These are phyloP conservation scores for Mycosarcoma maydis DNA, from an alignment of 1,284 basidiomycete genomes.

Conservation along the genomic window DNA sequence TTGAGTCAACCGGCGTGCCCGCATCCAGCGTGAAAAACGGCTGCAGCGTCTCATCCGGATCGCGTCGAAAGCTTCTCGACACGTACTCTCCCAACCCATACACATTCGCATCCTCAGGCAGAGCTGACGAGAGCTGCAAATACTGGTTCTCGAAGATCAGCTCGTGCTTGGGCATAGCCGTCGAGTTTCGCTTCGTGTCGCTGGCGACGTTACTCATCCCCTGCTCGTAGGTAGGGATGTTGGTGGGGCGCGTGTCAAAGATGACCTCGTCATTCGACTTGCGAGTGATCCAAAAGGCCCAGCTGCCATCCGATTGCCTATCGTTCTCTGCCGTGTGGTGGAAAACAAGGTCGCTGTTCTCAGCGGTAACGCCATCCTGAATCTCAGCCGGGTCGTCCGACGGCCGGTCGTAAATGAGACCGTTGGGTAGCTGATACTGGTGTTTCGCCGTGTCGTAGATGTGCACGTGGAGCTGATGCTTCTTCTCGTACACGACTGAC, in stretches of 20 bases:
- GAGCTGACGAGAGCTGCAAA: conserved; percentile 70
- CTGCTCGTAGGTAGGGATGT: conserved; percentile 50
- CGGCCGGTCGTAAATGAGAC: conserved; percentile 75
- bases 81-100: conserved; percentile 82
- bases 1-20: conserved; percentile 32
- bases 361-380: conserved; percentile 29
- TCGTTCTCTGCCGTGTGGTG: conserved; percentile 72
- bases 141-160: conserved; percentile 78
- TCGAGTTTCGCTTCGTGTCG: conserved; percentile 47
- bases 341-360: conserved; percentile 70
- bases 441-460: conserved; percentile 73
- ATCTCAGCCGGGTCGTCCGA: conserved; percentile 44
- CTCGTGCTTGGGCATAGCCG: conserved; percentile 54
- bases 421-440: conserved; percentile 76
- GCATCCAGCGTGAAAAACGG: conserved; percentile 77
- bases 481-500: conserved; percentile 73
- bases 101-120: conserved; percentile 72
- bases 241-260: conserved; percentile 75
- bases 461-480: conserved; percentile 74
- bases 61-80: conserved; percentile 73
- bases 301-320: conserved; percentile 69
- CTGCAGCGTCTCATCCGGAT: conserved; percentile 73
- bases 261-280: conserved; percentile 71
- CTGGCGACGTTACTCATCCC: conserved; percentile 33
- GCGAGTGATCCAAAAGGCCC: conserved; percentile 80